Percentiles rank a stretch among this genome's conserved stretches.
Conservation (phyloP, 768 basidiomycete species). For the Russula griseocarnosa region DNA sequence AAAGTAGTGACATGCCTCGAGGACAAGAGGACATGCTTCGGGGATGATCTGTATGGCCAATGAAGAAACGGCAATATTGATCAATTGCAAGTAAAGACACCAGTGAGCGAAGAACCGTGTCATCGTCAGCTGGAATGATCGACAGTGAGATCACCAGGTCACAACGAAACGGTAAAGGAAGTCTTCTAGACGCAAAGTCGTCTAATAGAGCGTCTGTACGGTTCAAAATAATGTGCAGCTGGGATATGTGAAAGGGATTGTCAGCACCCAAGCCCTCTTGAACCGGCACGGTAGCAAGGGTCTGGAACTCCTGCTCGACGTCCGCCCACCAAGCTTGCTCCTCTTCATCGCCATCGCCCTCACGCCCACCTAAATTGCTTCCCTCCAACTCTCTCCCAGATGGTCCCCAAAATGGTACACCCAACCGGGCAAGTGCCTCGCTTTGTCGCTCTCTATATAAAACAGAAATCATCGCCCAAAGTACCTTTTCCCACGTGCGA, state of each 20-base stretch:
- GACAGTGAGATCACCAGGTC: conserved; percentile 23
- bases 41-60: conserved; percentile 75
- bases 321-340: conserved; percentile 66
- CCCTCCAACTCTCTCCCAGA: conserved; percentile 44
- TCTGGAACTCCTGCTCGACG: conserved; percentile 53
- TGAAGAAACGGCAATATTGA: conserved; percentile 69
- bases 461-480: conserved; percentile 86
- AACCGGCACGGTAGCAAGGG: conserved; percentile 53
- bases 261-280: conserved; percentile 63
- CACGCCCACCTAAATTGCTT: conserved; percentile 31
- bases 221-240: conserved; percentile 72
- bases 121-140: conserved; percentile 51
- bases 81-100: conserved; percentile 81
- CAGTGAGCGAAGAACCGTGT: conserved; percentile 92
- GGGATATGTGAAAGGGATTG: conserved; percentile 78
- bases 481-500: conserved; percentile 89
- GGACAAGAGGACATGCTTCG: conserved; percentile 81
- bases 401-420: conserved; percentile 77
- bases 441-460: conserved; percentile 79
- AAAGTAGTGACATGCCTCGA: conserved; percentile 54
- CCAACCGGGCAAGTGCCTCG: conserved; percentile 57
- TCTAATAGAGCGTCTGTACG: conserved; percentile 65
- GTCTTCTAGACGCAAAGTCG: conserved; percentile 55
- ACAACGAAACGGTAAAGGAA: neutral
- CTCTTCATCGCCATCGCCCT: conserved; percentile 36